These are phyloP conservation scores for Chaetomium globosum DNA, from an alignment of 2,329 filamentous ascomycete genomes.

Conservation along the genomic window DNA sequence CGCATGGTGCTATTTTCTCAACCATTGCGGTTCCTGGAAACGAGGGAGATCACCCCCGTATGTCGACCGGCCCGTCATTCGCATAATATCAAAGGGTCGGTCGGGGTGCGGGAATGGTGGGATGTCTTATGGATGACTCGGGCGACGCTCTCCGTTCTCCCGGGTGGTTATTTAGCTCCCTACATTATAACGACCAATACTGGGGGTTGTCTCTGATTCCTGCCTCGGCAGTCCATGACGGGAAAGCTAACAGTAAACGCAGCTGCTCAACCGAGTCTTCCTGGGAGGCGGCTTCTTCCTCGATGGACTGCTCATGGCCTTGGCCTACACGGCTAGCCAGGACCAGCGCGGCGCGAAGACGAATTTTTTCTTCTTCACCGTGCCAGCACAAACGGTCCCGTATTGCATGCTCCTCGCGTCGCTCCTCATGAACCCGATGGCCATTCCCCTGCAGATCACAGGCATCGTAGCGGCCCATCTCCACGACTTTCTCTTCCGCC, in stretches of 20 bases:
- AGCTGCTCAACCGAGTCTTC: constrained; percentile 57
- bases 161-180: constrained; percentile 64
- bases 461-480: constrained; percentile 87
- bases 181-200: constrained; percentile 52
- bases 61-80: constrained; percentile 65
- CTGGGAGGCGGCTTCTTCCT: constrained; percentile 57
- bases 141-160: constrained; percentile 59
- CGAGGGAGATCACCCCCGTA: constrained; percentile 79
- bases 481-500: constrained; percentile 83
- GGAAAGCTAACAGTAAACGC: constrained; percentile 33
- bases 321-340: constrained; percentile 82
- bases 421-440: constrained; percentile 65
- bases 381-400: constrained; percentile 80
- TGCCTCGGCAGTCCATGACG: not conserved
- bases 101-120: constrained; percentile 74
- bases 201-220: constrained; percentile 21
- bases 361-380: constrained; percentile 78
- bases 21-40: constrained; percentile 83
- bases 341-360: constrained; percentile 78
- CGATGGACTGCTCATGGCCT: constrained; percentile 72
- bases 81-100: constrained; percentile 57
- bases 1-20: constrained; percentile 66
- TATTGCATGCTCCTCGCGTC: constrained; percentile 76
- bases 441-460: constrained; percentile 65
- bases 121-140: constrained; percentile 72